These are phyloP conservation scores for Neurospora sp. DNA, from an alignment of 495 filamentous ascomycete species.

Conservation along the genomic window DNA sequence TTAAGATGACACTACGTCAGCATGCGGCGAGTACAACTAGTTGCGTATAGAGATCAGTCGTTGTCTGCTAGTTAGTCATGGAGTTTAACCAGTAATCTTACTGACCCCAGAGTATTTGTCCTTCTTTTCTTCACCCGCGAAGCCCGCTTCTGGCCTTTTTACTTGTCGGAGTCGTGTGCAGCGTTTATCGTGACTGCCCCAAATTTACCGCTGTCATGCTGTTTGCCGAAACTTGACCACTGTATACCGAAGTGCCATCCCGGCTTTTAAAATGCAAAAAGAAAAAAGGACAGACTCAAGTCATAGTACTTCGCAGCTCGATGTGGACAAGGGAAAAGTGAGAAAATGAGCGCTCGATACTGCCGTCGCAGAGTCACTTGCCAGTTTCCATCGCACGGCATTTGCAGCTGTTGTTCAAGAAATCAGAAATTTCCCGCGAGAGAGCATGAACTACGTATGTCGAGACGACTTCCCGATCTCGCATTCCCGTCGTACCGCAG, in stretches of 20 bases:
- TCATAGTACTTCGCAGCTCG: background rate
- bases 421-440: conserved; percentile 1
- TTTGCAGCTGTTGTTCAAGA: background rate
- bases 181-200: background rate
- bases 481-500: background rate
- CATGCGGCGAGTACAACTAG: background rate
- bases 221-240: background rate
- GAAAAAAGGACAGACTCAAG: background rate
- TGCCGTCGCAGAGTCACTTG: background rate
- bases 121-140: background rate
- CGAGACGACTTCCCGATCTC: background rate
- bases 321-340: background rate
- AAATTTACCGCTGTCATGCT: background rate
- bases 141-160: background rate
- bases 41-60: background rate
- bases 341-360: background rate
- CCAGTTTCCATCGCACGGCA: conserved; percentile 3
- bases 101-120: background rate
- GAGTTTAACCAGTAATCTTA: background rate
- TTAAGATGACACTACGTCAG: background rate
- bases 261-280: background rate
- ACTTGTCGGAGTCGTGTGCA: background rate
- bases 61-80: background rate
- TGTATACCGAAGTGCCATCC: background rate
- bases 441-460: background rate